These are phyloP conservation scores for Endocarpon pusillum DNA, from an alignment of 495 filamentous ascomycete genomes.

Conservation along the genomic window DNA sequence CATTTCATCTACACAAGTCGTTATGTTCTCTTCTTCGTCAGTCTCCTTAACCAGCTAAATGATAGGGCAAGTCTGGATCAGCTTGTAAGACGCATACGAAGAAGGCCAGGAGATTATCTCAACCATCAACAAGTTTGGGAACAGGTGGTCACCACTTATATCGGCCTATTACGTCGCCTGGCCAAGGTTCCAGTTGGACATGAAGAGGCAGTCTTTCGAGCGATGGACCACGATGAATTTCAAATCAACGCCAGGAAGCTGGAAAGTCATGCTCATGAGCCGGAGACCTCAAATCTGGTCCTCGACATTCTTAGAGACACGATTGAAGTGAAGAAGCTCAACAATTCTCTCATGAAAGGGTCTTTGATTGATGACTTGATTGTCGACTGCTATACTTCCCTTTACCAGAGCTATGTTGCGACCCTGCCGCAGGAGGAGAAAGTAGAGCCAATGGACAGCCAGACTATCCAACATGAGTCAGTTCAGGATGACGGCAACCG, in stretches of 20 bases:
- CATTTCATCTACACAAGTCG: conserved; percentile 89
- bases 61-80: conserved; percentile 68
- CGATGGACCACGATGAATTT: conserved; percentile 67
- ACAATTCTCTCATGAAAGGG: conserved; percentile 68
- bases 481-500: neutral
- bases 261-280: conserved; percentile 34
- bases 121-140: conserved; percentile 77
- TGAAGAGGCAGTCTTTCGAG: conserved; percentile 67
- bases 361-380: conserved; percentile 78
- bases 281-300: conserved; percentile 33
- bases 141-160: conserved; percentile 54
- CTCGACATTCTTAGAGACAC: conserved; percentile 69
- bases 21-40: conserved; percentile 69
- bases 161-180: conserved; percentile 49
- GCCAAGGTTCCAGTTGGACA: conserved; percentile 45
- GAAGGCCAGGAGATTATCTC: conserved; percentile 68
- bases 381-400: conserved; percentile 65
- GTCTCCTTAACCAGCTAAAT: conserved; percentile 53
- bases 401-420: conserved; percentile 44
- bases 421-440: conserved; percentile 34
- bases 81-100: conserved; percentile 64
- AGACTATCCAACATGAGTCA: conserved; percentile 2
- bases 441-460: conserved; percentile 36
- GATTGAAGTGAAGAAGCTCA: conserved; percentile 79
- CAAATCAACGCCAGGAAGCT: conserved; percentile 34